Base-by-base conservation (phyloP, 345 rosid genomes). In the Boechera stricta region DNA sequence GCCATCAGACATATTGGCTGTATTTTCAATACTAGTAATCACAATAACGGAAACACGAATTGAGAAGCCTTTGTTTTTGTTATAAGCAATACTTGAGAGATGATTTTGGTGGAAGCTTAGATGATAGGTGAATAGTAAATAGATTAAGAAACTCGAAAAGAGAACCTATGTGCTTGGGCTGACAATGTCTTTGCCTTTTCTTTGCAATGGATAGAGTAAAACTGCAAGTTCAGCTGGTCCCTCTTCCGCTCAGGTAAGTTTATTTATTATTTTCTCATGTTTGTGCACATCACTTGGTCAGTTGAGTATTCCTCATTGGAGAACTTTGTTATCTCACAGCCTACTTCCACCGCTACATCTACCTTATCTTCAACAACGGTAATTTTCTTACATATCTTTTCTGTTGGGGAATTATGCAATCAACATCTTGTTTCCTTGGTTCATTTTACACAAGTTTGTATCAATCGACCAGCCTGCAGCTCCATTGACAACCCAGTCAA, bases 211-310 rank as follows among this genome's bases (percentile, higher is more conserved):
- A 70, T 87, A 92, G 98, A 93, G 87, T 82, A 93, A 93, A 79
- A 58, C 89, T 18, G 68, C 80, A 39, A 75, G 88, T 70, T 81
- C 93, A 32, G 81, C 84, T 65, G 87, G 85, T 41, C 64, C 80
- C 18, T 86, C 93, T 32, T 85, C 94, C 41, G 61, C 81, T 74
- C 98, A 84, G 88, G 95, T 88, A 73, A 59, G 42, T 64, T 12
- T 59, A 8, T 65, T 16, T 72, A 6, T 42, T 59, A 4, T 31
- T 53, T 62, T 44, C 33, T 39, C 44, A 54, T 72, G 24, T 45
- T 74, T 69, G 8, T 47, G 59, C 24, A 26, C 31, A 26, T 32
- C 26, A 39, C 69, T 16, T 49, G 60, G 11, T 75, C 16, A 15
- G 63, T 73, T 36, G 29, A 35, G 39, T 65, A 55, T 62, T 41